These are phyloP conservation scores for Fusarium tuaranense DNA, from an alignment of 2,329 filamentous ascomycete genomes.

Conservation along the genomic window DNA sequence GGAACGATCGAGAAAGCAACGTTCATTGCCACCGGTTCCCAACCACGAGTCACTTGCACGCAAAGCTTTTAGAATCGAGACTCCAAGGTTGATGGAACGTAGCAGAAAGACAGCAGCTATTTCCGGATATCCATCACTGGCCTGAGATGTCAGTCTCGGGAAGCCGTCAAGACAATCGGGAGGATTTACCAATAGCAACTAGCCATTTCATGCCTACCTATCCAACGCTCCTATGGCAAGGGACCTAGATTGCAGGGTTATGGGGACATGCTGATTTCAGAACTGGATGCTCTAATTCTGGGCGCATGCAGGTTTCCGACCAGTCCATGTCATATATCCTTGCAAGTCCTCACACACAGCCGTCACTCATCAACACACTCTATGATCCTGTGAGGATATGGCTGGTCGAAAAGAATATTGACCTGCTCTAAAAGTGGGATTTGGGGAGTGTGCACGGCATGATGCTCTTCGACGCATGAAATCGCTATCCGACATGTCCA, in stretches of 20 bases:
- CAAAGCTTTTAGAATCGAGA: not conserved
- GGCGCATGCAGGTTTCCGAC: constrained; percentile 28
- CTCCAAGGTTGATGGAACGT: constrained; percentile 13
- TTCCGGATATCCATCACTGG: not conserved
- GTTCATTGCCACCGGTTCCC: not conserved
- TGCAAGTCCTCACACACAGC: constrained; percentile 9
- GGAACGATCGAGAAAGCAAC: constrained; percentile 2
- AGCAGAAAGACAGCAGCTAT: not conserved
- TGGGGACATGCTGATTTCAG: constrained; percentile 6
- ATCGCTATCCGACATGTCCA: not conserved
- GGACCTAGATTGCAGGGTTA: constrained; percentile 19
- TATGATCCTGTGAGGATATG: not conserved
- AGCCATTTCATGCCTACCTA: not conserved
- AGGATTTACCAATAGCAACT: not conserved
- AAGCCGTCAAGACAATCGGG: not conserved
- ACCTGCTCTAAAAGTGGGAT: not conserved
- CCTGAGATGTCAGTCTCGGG: not conserved
- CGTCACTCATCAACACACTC: constrained; percentile 1
- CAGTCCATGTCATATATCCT: constrained; percentile 20
- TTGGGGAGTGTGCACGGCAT: not conserved
- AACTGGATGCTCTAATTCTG: constrained; percentile 3
- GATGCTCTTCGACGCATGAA: not conserved
- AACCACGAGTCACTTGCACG: not conserved
- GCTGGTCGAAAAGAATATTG: not conserved
- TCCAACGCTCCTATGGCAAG: not conserved